Percentiles rank a stretch among this genome's conserved stretches.
phyloP scores from a whole-genome alignment of 208 protist genomes.

The Wallacemonas sp. region DNA sequence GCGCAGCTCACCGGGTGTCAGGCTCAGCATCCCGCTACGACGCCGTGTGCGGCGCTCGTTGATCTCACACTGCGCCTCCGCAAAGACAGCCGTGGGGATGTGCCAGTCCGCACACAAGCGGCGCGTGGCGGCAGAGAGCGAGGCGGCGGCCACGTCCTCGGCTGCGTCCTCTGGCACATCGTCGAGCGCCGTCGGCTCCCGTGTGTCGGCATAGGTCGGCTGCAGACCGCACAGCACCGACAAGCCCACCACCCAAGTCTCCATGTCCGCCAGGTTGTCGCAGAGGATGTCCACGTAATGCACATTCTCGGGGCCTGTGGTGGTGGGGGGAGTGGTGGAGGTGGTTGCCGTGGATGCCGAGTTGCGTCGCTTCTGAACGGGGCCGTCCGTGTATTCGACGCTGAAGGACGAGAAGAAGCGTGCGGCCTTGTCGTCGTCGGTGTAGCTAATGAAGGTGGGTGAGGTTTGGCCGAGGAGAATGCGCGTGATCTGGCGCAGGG shows the following conservation, averaged over 20 bases:
- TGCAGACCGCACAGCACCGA: conserved; percentile 33
- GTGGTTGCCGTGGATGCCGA: background rate
- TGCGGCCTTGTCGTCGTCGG: conserved; percentile 6
- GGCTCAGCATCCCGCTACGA: conserved; percentile 21
- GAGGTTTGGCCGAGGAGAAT: conserved; percentile 61
- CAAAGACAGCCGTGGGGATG: conserved; percentile 47
- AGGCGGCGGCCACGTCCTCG: background rate
- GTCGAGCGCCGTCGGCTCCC: conserved; percentile 28
- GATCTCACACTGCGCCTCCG: conserved; percentile 37
- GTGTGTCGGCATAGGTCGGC: conserved; percentile 38
- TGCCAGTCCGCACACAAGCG: conserved; percentile 50
- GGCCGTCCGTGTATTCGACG: conserved; percentile 25
- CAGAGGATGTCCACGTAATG: conserved; percentile 61
- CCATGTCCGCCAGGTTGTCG: conserved; percentile 48
- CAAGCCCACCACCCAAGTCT: conserved; percentile 81
- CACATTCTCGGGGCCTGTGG: background rate
- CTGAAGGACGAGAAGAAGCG: conserved; percentile 44
- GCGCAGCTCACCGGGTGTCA: conserved; percentile 68
- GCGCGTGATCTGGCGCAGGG: conserved; percentile 41
- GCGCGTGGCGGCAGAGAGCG: conserved; percentile 21
- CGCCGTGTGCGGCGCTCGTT: conserved; percentile 23
- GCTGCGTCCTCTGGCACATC: background rate
- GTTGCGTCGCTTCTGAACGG: background rate
- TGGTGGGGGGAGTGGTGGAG: too few relatives aligned
- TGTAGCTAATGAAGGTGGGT: conserved; percentile 28